These are phyloP conservation scores for Gloeostereum incarnatum DNA, from an alignment of 768 basidiomycete species.

Conservation along the genomic window DNA sequence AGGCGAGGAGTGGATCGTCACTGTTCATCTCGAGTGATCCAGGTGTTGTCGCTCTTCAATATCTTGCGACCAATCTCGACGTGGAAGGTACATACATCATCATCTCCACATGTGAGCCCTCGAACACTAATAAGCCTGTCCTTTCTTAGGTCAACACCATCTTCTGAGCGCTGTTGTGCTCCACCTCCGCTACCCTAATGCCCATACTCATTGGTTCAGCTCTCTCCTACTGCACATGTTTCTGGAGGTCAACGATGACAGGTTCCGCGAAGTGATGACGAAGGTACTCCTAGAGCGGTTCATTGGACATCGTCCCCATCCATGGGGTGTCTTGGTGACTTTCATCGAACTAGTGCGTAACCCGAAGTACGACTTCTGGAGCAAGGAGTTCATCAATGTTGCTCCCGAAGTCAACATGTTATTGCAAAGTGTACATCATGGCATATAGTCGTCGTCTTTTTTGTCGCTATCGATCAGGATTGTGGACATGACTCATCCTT, in stretches of 20 bases:
- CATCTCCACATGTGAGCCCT: no score
- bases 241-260: conserved; percentile 65
- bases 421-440: conserved; percentile 57
- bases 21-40: conserved; percentile 78
- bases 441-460: no score
- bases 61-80: conserved; percentile 77
- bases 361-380: conserved; percentile 87
- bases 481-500: no score
- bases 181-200: conserved; percentile 95
- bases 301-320: conserved; percentile 90
- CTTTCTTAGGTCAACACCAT: conserved; percentile 78
- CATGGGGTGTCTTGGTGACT: conserved; percentile 90
- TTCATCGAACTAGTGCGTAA: conserved; percentile 93
- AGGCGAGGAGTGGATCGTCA: conserved; percentile 73
- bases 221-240: conserved; percentile 86
- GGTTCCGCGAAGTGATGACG: conserved; percentile 75
- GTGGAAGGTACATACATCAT: conserved; percentile 66
- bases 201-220: conserved; percentile 98
- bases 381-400: conserved; percentile 75
- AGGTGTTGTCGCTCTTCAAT: conserved; percentile 77
- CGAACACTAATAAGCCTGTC: not conserved
- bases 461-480: no score
- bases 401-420: conserved; percentile 81
- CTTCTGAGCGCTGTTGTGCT: conserved; percentile 87
- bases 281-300: conserved; percentile 90